These are phyloP conservation scores for Xylaria telfairii DNA, from an alignment of 495 filamentous ascomycete species.

Conservation along the genomic window DNA sequence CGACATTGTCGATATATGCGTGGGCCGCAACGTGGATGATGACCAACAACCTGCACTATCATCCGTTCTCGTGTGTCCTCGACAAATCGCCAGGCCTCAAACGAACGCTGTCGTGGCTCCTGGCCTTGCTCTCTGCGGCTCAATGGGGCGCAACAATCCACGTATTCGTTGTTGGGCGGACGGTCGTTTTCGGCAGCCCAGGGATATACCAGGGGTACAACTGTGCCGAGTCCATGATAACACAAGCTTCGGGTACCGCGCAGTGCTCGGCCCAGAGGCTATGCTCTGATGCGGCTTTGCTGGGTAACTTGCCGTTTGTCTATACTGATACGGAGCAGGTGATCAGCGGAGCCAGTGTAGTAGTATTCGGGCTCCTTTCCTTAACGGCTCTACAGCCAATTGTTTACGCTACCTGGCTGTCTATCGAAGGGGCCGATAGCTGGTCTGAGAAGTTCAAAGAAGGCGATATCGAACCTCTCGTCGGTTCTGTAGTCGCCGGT, in stretches of 20 bases:
- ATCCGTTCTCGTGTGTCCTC: constrained; percentile 21
- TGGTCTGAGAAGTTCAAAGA: constrained; percentile 8
- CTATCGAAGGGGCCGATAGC: background rate
- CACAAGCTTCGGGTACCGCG: background rate
- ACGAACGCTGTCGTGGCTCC: constrained; percentile 14
- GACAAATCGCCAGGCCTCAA: constrained; percentile 3
- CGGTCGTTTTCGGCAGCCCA: background rate
- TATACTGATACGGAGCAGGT: background rate
- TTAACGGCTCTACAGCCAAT: background rate
- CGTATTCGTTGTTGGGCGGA: constrained; percentile 14
- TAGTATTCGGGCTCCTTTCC: background rate
- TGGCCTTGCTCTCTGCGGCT: constrained; percentile 9
- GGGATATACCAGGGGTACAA: constrained; percentile 14
- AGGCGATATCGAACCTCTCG: constrained; percentile 12
- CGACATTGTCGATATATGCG: constrained; percentile 17
- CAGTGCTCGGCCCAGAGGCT: constrained; percentile 13
- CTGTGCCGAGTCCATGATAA: background rate
- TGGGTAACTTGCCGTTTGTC: background rate
- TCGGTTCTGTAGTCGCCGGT: background rate
- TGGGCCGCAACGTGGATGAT: constrained; percentile 12
- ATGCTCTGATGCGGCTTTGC: constrained; percentile 8
- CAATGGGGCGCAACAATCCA: constrained; percentile 17
- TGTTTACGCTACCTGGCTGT: constrained; percentile 2
- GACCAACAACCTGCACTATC: constrained; percentile 14
- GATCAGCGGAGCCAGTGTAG: background rate